phyloP scores from a whole-genome alignment of 352 stramenopile genomes.

The Globisporangium rhizosaccharum region DNA sequence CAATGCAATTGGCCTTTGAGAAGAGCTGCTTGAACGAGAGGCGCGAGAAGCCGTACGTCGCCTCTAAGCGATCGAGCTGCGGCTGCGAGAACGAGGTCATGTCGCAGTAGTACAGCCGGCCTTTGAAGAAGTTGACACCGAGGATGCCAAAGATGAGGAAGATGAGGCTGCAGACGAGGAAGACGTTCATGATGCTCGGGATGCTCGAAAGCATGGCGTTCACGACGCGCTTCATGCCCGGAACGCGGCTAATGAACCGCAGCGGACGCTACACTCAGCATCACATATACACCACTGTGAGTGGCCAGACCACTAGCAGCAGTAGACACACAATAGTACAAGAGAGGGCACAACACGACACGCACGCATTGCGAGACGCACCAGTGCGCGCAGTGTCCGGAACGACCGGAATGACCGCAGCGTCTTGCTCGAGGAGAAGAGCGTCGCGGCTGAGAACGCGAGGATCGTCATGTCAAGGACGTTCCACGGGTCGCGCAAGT shows the following conservation, averaged over 20 bases:
- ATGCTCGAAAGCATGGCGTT: constrained; percentile 72
- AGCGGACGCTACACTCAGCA: constrained; percentile 32
- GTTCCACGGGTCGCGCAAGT: constrained; percentile 74
- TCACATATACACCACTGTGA: neutral
- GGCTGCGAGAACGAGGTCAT: constrained; percentile 29
- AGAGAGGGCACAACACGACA: neutral
- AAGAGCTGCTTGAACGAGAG: constrained; percentile 41
- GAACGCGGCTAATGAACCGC: constrained; percentile 58
- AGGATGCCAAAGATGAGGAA: constrained; percentile 84
- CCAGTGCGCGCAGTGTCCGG: constrained; percentile 55
- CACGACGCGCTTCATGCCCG: constrained; percentile 72
- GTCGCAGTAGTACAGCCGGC: constrained; percentile 67
- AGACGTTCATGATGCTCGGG: constrained; percentile 70
- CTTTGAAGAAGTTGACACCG: constrained; percentile 77
- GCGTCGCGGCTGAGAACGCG: constrained; percentile 33
- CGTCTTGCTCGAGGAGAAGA: constrained; percentile 36
- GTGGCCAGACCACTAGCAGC: neutral
- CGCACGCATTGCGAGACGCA: constrained; percentile 13
- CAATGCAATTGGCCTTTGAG: constrained; percentile 26
- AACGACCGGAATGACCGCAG: constrained; percentile 55
- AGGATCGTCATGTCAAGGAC: constrained; percentile 70
- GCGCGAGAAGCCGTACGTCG: constrained; percentile 29
- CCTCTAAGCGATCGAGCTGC: constrained; percentile 18
- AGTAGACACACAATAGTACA: neutral
- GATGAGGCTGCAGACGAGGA: constrained; percentile 85